Base-by-base conservation (phyloP, 306 rosid species). In the Quercus dentata region DNA sequence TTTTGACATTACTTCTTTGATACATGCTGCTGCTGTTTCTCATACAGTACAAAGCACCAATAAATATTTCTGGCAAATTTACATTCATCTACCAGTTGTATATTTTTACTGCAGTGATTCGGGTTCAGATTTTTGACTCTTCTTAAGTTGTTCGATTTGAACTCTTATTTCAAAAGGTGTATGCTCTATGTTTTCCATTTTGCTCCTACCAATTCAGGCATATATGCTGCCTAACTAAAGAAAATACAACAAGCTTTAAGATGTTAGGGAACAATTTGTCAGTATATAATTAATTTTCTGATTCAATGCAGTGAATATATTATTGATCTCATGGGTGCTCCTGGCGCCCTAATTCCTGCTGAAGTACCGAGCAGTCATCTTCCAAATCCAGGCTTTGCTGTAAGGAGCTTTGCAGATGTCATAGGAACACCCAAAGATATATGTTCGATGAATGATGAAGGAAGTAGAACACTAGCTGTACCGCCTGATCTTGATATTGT, bases 321-420 rank as follows among this genome's bases (percentile, higher is more conserved):
- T 62, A 87, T 95, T 76, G 99, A 95, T 87, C 85, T 95, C 84
- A 95, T 95, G 99, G 99, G 99, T 81, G 98, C 99, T 79, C 99
- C 99, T 70, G 99, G 99, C 55, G 79, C 97, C 27, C 92, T 93
- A 69, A 95, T 95, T 84, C 99, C 99, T 74, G 92, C 97, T 12
- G 99, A 95, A 84, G 94, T 89, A 31, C 97, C 97, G 54, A 92
- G 96, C 79, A 84, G 94, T 83, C 99, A 95, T 85, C 87, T 95
- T 41, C 90, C 89, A 80, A 89, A 83, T 85, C 85, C 86, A 56
- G 87, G 96, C 78, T 94, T 91, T 83, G 87, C 89, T 74, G 74
- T 79, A 74, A 89, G 97, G 87, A 88, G 91, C 54, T 81, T 80
- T 67, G 70, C 88, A 46, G 95, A 91, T 82, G 85, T 91, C 72